Evolutionary conservation across 176 grass and related monocot genomes (phyloP).

Genomic region (barley (Hordeum vulgare)): MorexV3_pseudomolecules_assembly NC_058523.1:335278615-335279114

Average conservation of each 20-base stretch:
- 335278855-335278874: too few species aligned
- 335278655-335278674: slow-evolving; percentile 66
- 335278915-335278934: too few species aligned
- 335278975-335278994: slow-evolving; percentile 7
- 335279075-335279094: background rate
- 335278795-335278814: slow-evolving; percentile 83
- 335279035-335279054: slow-evolving; percentile 1
- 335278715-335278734: slow-evolving; percentile 26
- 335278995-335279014: slow-evolving; percentile 7
- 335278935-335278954: too few species aligned
- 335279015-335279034: background rate
- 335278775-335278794: slow-evolving; percentile 73
- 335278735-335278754: slow-evolving; percentile 28
- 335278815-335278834: slow-evolving; percentile 81
- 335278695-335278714: slow-evolving; percentile 75
- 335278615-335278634: background rate
- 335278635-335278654: slow-evolving; percentile 31
- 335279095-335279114: background rate
- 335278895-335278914: too few species aligned
- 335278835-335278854: slow-evolving; percentile 7
- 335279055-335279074: background rate
- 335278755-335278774: slow-evolving; percentile 25
- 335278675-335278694: slow-evolving; percentile 57
- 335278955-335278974: slow-evolving; percentile 3
- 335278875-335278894: too few species aligned